A percentile compares a stretch with the other conserved stretches of the same genome.
These are phyloP conservation scores for Penicillium paxilli DNA, from an alignment of 495 filamentous ascomycete species.

Conservation along the genomic window DNA sequence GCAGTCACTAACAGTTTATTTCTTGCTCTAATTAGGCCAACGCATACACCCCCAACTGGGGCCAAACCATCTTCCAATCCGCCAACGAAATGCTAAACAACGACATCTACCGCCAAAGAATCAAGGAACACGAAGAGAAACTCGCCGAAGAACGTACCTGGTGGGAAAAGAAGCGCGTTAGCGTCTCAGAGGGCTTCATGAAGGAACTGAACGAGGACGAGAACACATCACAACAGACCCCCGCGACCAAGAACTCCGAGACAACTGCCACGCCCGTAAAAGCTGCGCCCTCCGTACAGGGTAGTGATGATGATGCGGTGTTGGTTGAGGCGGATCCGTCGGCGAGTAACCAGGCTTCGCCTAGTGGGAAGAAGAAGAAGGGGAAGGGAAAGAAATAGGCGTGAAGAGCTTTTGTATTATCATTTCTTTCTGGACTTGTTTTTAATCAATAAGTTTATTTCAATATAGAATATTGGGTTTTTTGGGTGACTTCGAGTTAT, in stretches of 20 bases:
- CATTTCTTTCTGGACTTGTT: neutral
- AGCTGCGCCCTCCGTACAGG: constrained; percentile 29
- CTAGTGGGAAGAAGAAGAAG: constrained; percentile 59
- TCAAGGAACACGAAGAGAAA: constrained; percentile 66
- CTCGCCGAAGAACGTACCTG: constrained; percentile 72
- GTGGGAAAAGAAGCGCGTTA: constrained; percentile 83
- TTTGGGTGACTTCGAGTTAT: neutral
- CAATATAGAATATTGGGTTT: neutral
- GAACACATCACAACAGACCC: constrained; percentile 1
- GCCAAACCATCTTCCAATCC: constrained; percentile 91
- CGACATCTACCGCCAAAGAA: constrained; percentile 56
- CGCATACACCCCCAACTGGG: constrained; percentile 82
- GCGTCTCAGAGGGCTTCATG: constrained; percentile 76
- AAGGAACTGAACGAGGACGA: constrained; percentile 69
- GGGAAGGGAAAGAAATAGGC: constrained; percentile 77
- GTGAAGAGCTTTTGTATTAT: constrained; percentile 7
- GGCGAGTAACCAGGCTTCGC: constrained; percentile 29
- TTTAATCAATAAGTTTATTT: neutral
- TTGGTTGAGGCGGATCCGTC: constrained; percentile 74
- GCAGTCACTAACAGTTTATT: neutral
- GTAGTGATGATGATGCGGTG: constrained; percentile 82
- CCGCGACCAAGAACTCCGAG: constrained; percentile 32
- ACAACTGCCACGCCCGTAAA: constrained; percentile 2
- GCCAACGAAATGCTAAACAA: constrained; percentile 83
- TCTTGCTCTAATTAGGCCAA: constrained; percentile 64